Percentiles rank a stretch among this genome's conserved stretches.
Evolutionary conservation across 371 early-diverging fungal species (phyloP).

Genomic region (Actinomortierella wolfii): DNA sequence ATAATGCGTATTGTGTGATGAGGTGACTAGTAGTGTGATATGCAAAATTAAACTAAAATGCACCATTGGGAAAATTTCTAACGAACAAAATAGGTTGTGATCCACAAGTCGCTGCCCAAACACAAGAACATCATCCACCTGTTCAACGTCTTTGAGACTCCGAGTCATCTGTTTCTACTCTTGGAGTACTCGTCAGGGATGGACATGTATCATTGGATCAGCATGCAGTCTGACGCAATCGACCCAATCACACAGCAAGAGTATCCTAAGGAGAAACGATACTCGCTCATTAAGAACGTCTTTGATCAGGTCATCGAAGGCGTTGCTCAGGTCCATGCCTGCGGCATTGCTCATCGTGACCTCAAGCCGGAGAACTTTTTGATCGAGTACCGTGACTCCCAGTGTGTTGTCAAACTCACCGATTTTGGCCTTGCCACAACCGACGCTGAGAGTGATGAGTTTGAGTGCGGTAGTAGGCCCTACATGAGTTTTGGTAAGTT

Average conservation of each 20-base stretch:
- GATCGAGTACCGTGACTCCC: conserved; percentile 47
- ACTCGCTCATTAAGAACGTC: conserved; percentile 67
- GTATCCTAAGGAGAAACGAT: conserved; percentile 57
- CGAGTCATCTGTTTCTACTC: conserved; percentile 71
- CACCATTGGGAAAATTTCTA: too few species aligned
- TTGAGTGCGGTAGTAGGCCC: conserved; percentile 76
- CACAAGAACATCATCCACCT: conserved; percentile 74
- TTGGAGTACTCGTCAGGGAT: conserved; percentile 80
- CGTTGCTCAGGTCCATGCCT: conserved; percentile 78
- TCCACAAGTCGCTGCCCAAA: conserved; percentile 64
- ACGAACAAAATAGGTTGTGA: conserved; percentile 57
- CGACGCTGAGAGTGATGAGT: conserved; percentile 68
- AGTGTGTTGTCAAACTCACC: conserved; percentile 64
- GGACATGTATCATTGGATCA: conserved; percentile 82
- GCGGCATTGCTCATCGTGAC: conserved; percentile 87
- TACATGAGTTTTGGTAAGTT: conserved; percentile 64
- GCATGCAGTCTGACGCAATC: conserved; percentile 55
- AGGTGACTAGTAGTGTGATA: too few species aligned
- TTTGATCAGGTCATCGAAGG: conserved; percentile 86
- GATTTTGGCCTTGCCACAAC: conserved; percentile 83
- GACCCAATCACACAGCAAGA: conserved; percentile 59
- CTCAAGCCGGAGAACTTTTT: conserved; percentile 94
- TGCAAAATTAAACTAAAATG: too few species aligned
- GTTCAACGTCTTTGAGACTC: conserved; percentile 71
- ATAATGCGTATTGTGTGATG: too few species aligned